Evolutionary conservation across 306 rosid species (phyloP), one percentile per base, ranked within the genome.

Genomic region (Arachis stenosperma): DNA sequence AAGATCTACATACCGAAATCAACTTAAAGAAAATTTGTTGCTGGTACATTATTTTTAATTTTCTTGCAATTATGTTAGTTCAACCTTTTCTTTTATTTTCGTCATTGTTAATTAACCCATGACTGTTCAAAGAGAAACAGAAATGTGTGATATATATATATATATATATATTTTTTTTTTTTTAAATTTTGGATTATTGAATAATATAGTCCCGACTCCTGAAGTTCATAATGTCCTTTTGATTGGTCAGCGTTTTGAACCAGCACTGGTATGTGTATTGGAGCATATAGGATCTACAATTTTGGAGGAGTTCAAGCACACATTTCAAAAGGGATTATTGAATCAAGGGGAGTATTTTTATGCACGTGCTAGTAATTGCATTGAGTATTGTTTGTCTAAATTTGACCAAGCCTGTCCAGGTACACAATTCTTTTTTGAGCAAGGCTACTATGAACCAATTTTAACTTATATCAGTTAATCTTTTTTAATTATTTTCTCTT

Each of bases 21-120:
- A 89, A 82, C 96, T 93, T 63, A 88, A 90, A 83, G 96, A 93
- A 54, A 93, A 91, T 76, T 81, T 93, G 81, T 84, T 93, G 71
- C 98, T 89, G 81, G 98, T 93, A 89, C 84, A 82, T 79, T 56
- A 52, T 50, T 74, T 74, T 59, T 33, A 33, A 29, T 47, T 67
- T 68, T 53, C 71, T 50, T 71, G 47, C 52, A 36, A 13, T 11
- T 60, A 7, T 57, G 57, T 63, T 64, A 47, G 59, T 50, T 40
- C 36, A 42, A 62, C 47, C 68, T 22, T 70, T 70, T 67, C 27
- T 50, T 69, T 58, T 22, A 22, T 69, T 58, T 74, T 66, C 8
- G 9, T 57, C 30, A 68, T 63, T 22, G 40, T 51, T 57, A 73
- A 67, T 61, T 9, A 41, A 47, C 57, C 70, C 52, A 27, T 8